Evolutionary conservation across 768 basidiomycete species (phyloP).

Genomic region (Tricholoma sp.): DNA sequence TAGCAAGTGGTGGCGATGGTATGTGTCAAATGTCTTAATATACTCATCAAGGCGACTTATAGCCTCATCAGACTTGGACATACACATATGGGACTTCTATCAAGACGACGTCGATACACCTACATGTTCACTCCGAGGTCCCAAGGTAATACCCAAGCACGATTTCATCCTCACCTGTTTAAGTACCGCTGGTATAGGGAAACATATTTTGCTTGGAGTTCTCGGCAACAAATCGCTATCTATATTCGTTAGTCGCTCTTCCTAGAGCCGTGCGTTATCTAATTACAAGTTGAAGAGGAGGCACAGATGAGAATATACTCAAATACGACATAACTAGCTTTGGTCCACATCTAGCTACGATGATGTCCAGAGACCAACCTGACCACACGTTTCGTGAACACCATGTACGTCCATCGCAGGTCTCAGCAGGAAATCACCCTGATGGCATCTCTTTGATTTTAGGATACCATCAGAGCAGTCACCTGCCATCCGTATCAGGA

Average conservation of each 20-base stretch:
- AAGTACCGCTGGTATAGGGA: slow-evolving; percentile 33
- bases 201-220: slow-evolving; percentile 72
- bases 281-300: slow-evolving; percentile 38
- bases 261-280: neutral
- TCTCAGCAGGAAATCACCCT: neutral
- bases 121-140: slow-evolving; percentile 40
- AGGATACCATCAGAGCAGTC: slow-evolving; percentile 66
- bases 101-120: slow-evolving; percentile 47
- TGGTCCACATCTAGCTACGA: slow-evolving; percentile 14
- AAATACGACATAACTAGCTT: slow-evolving; percentile 49
- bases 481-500: slow-evolving; percentile 65
- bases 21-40: slow-evolving; percentile 22
- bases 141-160: slow-evolving; percentile 27
- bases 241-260: slow-evolving; percentile 54
- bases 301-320: slow-evolving; percentile 44
- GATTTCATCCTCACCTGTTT: neutral
- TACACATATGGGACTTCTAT: slow-evolving; percentile 65
- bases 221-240: slow-evolving; percentile 57
- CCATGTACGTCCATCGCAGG: slow-evolving; percentile 12
- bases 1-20: slow-evolving; percentile 73
- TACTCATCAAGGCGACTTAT: neutral
- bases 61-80: slow-evolving; percentile 38
- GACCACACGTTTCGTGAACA: slow-evolving; percentile 25
- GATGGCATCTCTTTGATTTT: neutral
- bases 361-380: slow-evolving; percentile 8